A percentile compares a stretch with the other conserved stretches of the same genome.
These are phyloP conservation scores for Coemansia sp. DNA, from an alignment of 192 early-diverging fungal genomes.

Conservation along the genomic window DNA sequence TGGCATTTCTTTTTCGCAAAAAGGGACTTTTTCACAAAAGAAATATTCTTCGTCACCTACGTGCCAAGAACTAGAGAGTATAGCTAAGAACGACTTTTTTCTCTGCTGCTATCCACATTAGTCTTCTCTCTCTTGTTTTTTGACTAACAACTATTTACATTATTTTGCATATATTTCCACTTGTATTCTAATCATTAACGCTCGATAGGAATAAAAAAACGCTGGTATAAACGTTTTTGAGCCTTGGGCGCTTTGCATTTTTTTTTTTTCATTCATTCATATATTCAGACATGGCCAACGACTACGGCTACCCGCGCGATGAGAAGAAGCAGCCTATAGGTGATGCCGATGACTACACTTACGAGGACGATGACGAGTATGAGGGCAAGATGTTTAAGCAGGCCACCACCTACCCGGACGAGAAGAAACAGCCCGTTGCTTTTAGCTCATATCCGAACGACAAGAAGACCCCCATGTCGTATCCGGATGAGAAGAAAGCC, in stretches of 20 bases:
- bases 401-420: background rate
- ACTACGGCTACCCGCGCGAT: slow-evolving; percentile 3
- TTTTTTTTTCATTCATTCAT: background rate
- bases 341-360: slow-evolving; percentile 3
- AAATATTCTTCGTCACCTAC: background rate
- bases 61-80: no score
- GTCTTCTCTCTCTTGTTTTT: no score
- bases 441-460: background rate
- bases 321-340: slow-evolving; percentile 9
- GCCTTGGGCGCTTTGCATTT: background rate
- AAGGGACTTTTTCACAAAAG: background rate
- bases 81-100: no score
- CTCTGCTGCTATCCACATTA: no score
- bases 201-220: background rate
- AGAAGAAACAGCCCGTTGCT: background rate
- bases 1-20: background rate
- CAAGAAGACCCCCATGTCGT: background rate
- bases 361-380: slow-evolving; percentile 2
- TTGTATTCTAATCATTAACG: slow-evolving; percentile 9
- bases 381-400: slow-evolving; percentile 3
- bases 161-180: background rate
- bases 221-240: background rate
- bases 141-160: slow-evolving; percentile 1
- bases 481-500: slow-evolving; percentile 22
- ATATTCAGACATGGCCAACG: background rate